phyloP scores from a whole-genome alignment of 2,329 filamentous ascomycete genomes.

The Trichoderma sp. region DNA sequence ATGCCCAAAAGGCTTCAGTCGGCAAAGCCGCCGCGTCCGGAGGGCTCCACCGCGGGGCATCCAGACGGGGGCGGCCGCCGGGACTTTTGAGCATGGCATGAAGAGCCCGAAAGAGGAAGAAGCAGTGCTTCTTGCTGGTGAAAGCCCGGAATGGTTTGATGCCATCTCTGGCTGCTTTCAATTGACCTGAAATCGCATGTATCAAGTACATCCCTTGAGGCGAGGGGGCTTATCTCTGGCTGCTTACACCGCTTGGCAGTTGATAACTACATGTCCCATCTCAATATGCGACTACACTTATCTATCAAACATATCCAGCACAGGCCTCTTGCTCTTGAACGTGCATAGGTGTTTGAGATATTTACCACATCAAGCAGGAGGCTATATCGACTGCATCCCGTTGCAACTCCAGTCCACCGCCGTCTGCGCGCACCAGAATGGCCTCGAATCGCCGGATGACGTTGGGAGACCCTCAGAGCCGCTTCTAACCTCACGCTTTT shows the following conservation, averaged over 20 bases:
- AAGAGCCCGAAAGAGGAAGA: conserved; percentile 3
- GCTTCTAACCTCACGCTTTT: conserved; percentile 4
- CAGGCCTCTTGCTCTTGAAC: not conserved
- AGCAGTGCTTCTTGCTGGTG: not conserved
- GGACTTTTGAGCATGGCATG: not conserved
- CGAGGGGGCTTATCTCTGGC: not conserved
- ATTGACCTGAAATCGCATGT: not conserved
- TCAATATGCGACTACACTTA: not conserved
- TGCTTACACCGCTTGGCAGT: conserved; percentile 3
- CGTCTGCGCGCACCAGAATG: not conserved
- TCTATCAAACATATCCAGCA: not conserved
- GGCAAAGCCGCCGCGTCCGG: conserved; percentile 22
- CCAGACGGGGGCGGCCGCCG: conserved; percentile 5
- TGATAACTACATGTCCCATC: not conserved
- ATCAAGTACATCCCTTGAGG: not conserved
- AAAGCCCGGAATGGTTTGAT: not conserved
- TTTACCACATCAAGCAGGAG: not conserved
- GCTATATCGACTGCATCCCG: not conserved
- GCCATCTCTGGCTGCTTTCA: not conserved
- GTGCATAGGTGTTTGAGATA: not conserved
- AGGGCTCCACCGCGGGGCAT: conserved; percentile 24
- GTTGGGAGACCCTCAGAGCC: conserved; percentile 18
- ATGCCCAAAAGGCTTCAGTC: conserved; percentile 23
- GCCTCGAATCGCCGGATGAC: conserved; percentile 12
- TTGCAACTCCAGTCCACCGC: not conserved